These are phyloP conservation scores for Aspergillus japonicus DNA, from an alignment of 2,329 filamentous ascomycete genomes.

Conservation along the genomic window DNA sequence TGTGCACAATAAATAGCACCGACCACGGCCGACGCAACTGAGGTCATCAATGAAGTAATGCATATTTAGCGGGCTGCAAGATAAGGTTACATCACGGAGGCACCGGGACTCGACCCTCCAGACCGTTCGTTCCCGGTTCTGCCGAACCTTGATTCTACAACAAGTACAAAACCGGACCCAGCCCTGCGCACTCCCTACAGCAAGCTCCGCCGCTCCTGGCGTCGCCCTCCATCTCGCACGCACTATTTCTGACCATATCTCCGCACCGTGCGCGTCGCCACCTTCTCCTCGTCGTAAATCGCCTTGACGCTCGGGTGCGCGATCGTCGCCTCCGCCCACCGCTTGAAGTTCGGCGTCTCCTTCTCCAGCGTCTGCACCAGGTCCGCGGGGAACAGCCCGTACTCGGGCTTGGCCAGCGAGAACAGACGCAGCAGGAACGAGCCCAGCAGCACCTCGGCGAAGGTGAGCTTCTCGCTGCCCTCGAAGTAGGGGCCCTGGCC, in stretches of 20 bases:
- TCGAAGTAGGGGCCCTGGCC: constrained; percentile 61
- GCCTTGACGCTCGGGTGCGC: constrained; percentile 65
- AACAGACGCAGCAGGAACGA: constrained; percentile 66
- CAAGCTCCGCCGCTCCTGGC: too few species aligned
- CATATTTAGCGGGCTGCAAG: not conserved
- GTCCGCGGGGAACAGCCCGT: constrained; percentile 51
- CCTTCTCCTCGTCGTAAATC: constrained; percentile 58
- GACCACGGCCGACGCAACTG: not conserved
- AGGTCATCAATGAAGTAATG: not conserved
- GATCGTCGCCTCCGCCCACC: constrained; percentile 63
- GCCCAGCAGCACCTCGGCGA: constrained; percentile 61
- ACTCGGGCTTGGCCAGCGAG: constrained; percentile 52
- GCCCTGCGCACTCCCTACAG: not conserved
- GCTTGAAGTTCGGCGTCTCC: constrained; percentile 64
- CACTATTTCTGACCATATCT: constrained; percentile 32
- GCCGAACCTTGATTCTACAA: too few species aligned
- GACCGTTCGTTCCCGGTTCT: too few species aligned
- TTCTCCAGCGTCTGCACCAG: constrained; percentile 51
- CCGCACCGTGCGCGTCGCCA: constrained; percentile 45
- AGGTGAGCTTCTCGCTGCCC: constrained; percentile 62
- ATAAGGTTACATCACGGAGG: not conserved
- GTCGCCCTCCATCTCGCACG: not conserved
- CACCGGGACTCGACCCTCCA: too few species aligned
- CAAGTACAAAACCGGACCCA: not conserved
- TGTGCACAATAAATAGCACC: not conserved